A percentile compares a stretch with the other conserved stretches of the same genome.
These are phyloP conservation scores for Chlorella sp. DNA, from an alignment of 139 green algal genomes.

Conservation along the genomic window DNA sequence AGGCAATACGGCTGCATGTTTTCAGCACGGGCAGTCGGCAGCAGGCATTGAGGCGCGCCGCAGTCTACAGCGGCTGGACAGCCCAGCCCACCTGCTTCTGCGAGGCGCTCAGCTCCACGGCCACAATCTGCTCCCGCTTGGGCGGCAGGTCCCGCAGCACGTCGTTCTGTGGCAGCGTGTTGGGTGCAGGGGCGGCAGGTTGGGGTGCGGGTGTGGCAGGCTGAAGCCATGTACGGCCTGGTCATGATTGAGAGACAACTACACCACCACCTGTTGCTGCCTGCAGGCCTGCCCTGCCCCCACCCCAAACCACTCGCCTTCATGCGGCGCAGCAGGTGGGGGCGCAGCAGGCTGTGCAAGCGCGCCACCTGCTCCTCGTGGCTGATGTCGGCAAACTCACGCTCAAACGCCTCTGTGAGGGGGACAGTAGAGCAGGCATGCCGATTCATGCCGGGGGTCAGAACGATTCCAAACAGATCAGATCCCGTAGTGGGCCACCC, in stretches of 20 bases:
- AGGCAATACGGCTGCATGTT: background rate
- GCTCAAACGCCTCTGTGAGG: constrained; percentile 2
- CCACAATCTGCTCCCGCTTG: constrained; percentile 28
- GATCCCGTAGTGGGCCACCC: too few species aligned
- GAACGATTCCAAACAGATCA: too few species aligned
- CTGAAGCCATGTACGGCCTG: too few species aligned
- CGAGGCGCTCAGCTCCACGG: constrained; percentile 1
- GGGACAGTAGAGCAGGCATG: background rate
- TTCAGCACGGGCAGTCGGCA: too few species aligned
- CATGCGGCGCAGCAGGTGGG: constrained; percentile 30
- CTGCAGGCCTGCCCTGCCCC: too few species aligned
- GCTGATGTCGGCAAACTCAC: background rate
- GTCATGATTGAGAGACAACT: too few species aligned
- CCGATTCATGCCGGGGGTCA: too few species aligned
- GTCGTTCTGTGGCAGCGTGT: background rate
- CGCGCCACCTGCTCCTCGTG: constrained; percentile 26
- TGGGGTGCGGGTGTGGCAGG: too few species aligned
- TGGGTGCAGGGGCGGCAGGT: too few species aligned
- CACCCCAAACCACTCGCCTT: background rate
- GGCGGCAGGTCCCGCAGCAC: constrained; percentile 23
- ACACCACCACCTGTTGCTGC: too few species aligned
- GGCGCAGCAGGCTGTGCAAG: constrained; percentile 24
- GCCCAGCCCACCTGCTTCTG: constrained; percentile 10
- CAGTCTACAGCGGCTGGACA: too few species aligned
- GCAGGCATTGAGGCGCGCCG: too few species aligned